Conservation (phyloP, 2,329 filamentous ascomycete species). For the Colletotrichum viniferum region DNA sequence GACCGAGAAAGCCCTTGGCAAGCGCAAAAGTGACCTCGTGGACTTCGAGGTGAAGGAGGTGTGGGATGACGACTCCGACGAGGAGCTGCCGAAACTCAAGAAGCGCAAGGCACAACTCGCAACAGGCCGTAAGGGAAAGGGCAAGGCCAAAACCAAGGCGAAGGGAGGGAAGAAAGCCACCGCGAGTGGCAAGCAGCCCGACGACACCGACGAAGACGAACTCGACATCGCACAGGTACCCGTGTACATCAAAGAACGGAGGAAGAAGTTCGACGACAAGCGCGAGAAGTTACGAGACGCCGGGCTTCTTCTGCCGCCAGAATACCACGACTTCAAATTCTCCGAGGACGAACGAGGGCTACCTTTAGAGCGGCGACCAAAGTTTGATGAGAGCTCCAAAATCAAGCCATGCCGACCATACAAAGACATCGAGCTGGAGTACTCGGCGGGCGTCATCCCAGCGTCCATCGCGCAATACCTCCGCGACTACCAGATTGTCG, state of each 20-base stretch:
- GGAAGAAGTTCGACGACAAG: constrained; percentile 70
- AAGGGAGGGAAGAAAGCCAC: constrained; percentile 36
- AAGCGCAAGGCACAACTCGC: constrained; percentile 54
- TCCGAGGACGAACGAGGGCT: constrained; percentile 61
- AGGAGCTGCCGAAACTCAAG: constrained; percentile 68
- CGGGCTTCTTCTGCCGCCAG: constrained; percentile 78
- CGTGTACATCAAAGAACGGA: constrained; percentile 73
- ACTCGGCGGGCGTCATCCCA: constrained; percentile 82
- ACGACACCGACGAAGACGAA: constrained; percentile 41
- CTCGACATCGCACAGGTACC: constrained; percentile 66
- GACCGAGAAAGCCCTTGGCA: constrained; percentile 25
- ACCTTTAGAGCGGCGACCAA: constrained; percentile 68
- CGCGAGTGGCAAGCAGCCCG: constrained; percentile 26
- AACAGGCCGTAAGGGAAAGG: constrained; percentile 36
- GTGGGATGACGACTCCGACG: constrained; percentile 66
- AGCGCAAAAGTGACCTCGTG: constrained; percentile 40
- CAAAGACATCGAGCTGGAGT: constrained; percentile 74
- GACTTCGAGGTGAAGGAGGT: constrained; percentile 47
- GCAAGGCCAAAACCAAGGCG: constrained; percentile 43
- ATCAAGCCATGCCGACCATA: constrained; percentile 72
- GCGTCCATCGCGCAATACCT: constrained; percentile 90
- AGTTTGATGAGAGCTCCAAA: constrained; percentile 59
- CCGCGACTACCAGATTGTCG: constrained; percentile 88
- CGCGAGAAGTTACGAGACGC: constrained; percentile 64
- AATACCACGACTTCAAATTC: constrained; percentile 77